These are phyloP conservation scores for Sporothrix pseudoabietina DNA, from an alignment of 2,329 filamentous ascomycete genomes.

Conservation along the genomic window DNA sequence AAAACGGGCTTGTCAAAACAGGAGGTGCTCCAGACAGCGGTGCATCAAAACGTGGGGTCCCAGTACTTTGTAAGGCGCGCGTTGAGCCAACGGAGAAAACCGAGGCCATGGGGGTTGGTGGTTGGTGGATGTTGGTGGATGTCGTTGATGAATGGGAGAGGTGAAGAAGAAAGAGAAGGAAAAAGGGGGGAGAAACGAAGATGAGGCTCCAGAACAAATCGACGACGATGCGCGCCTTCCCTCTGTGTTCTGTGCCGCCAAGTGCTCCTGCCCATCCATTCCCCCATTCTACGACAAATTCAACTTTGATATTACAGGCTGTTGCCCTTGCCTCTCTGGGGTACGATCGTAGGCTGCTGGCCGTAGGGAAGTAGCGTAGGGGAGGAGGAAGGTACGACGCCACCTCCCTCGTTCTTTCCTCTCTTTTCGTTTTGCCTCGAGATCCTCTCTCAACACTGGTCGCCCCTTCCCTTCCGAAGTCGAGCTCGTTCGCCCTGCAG, in stretches of 20 bases:
- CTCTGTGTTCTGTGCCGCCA: neutral
- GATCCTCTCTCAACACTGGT: neutral
- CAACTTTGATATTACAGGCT: constrained; percentile 6
- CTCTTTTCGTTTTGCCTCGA: neutral
- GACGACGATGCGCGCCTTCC: neutral
- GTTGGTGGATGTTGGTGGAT: neutral
- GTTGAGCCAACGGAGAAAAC: constrained; percentile 10
- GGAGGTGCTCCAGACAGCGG: constrained; percentile 15
- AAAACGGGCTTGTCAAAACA: constrained; percentile 15
- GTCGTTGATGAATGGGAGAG: neutral
- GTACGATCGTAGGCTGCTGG: neutral
- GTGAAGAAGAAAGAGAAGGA: neutral
- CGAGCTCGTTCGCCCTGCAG: neutral
- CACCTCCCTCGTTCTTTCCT: neutral
- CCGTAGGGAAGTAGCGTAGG: too few relatives aligned
- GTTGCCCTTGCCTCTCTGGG: constrained; percentile 5
- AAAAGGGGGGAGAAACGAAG: neutral
- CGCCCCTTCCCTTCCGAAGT: constrained; percentile 10
- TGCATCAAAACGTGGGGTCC: constrained; percentile 18
- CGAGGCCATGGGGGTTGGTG: neutral
- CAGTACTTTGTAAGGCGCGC: neutral
- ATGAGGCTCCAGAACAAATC: neutral
- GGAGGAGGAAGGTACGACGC: constrained; percentile 19
- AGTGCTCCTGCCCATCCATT: constrained; percentile 4
- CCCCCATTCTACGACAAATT: neutral